Evolutionary conservation across 169 alveolate species (phyloP), one percentile per base, ranked within the genome.

Genomic region (Sarcocystis neurona): DNA sequence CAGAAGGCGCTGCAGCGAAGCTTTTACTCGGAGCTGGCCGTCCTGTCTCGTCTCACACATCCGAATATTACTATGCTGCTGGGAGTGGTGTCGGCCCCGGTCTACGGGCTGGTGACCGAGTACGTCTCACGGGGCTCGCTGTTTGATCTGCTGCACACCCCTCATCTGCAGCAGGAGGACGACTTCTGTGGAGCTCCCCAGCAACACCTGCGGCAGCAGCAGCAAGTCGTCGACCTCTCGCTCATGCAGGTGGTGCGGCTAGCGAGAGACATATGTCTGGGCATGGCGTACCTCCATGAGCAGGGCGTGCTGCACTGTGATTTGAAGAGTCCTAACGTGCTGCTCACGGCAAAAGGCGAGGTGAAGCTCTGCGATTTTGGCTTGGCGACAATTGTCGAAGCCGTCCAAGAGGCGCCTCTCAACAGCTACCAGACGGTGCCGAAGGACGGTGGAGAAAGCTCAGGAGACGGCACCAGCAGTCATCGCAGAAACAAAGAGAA

Each of bases 351-450:
- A 50, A 93, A 95, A 63, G 96, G 96, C 50, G 94, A 96, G 53
- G 94, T 96, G 41, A 94, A 96, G 79, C 94, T 97, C 48, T 97
- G 99, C 77, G 99, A 97, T 91, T 97, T 97, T 89, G 99, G 99
- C 43, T 97, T 97, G 39, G 95, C 98, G 39, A 88, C 89, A 18
- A 56, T 87, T 43, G 84, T 78, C 37, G 91, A 87, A 34, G 66
- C 87, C 6, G 82, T 78, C 32, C 78, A 66, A 0, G 91, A 79
- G 37, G 85, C 85, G n/a, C n/a, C n/a, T n/a, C n/a, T n/a, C n/a
- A n/a, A n/a, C n/a, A n/a, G n/a, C n/a, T n/a, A n/a, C n/a, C n/a
- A n/a, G n/a, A n/a, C n/a, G n/a, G n/a, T n/a, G n/a, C n/a, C n/a
- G n/a, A n/a, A n/a, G n/a, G n/a, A n/a, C n/a, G n/a, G n/a, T n/a